Conservation (phyloP, 495 filamentous ascomycete genomes). For the Aspergillus bertholletiae region DNA sequence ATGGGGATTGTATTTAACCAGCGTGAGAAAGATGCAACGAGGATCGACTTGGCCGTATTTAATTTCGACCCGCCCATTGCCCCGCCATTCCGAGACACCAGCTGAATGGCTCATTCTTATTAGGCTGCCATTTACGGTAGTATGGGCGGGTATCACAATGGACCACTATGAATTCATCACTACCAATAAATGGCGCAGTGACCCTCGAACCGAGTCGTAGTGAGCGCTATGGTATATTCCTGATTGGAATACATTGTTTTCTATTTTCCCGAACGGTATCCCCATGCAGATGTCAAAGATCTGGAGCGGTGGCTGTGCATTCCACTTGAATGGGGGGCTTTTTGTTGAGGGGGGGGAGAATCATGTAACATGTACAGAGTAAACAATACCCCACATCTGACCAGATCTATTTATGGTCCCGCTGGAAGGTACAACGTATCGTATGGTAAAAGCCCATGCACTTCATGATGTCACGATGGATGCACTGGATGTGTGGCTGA, state of each 20-base stretch:
- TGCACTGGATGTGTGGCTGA: background rate
- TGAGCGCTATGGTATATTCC: too few species aligned
- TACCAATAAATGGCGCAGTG: background rate
- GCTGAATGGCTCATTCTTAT: background rate
- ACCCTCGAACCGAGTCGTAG: too few species aligned
- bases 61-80: background rate
- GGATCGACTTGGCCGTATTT: background rate
- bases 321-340: background rate
- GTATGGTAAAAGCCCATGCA: background rate
- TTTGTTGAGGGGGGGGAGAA: background rate
- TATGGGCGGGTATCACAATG: background rate
- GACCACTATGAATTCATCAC: too few species aligned
- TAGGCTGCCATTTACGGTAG: background rate
- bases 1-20: background rate
- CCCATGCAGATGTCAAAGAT: background rate
- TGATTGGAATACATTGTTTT: background rate
- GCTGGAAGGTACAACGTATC: background rate
- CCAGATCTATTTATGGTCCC: background rate
- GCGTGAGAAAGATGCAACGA: background rate
- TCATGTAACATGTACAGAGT: too few species aligned
- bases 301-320: background rate
- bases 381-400: background rate
- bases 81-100: constrained; percentile 2
- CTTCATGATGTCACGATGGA: background rate
- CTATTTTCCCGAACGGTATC: too few species aligned